Percentiles rank a stretch among this genome's conserved stretches.
These are phyloP conservation scores for Sungouiozyma ichnusensis DNA, from an alignment of 805 yeast species.

Conservation along the genomic window DNA sequence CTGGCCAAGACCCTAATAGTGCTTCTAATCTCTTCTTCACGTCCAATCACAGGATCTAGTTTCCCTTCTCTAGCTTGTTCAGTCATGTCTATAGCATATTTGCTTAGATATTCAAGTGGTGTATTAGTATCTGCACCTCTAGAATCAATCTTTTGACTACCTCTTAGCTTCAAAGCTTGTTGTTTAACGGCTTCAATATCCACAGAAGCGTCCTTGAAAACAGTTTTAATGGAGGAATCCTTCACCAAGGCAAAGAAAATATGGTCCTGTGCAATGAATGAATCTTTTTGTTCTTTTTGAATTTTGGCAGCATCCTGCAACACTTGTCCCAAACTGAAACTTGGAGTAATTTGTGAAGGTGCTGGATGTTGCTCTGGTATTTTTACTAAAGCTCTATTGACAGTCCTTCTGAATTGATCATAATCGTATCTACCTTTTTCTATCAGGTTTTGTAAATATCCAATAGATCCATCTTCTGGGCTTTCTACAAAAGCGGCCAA, in stretches of 20 bases:
- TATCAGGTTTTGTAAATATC: slow-evolving; percentile 69
- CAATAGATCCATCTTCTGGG: slow-evolving; percentile 41
- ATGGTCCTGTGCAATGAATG: slow-evolving; percentile 91
- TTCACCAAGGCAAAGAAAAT: slow-evolving; percentile 74
- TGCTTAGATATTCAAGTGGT: slow-evolving; percentile 69
- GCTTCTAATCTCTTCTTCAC: slow-evolving; percentile 96
- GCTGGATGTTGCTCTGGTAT: slow-evolving; percentile 85
- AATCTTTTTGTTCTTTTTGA: slow-evolving; percentile 80
- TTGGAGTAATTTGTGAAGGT: slow-evolving; percentile 68
- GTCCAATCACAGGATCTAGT: slow-evolving; percentile 95
- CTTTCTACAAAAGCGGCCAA: slow-evolving; percentile 80
- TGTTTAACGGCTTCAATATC: slow-evolving; percentile 63
- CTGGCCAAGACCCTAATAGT: slow-evolving; percentile 93
- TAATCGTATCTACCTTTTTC: slow-evolving; percentile 87
- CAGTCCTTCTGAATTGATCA: slow-evolving; percentile 64
- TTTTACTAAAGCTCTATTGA: slow-evolving; percentile 72
- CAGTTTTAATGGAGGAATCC: slow-evolving; percentile 55
- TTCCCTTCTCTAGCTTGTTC: slow-evolving; percentile 89
- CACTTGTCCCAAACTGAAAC: slow-evolving; percentile 67
- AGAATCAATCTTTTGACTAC: slow-evolving; percentile 84
- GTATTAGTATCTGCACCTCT: slow-evolving; percentile 88
- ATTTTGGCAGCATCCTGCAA: slow-evolving; percentile 66
- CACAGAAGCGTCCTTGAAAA: slow-evolving; percentile 63
- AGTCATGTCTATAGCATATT: slow-evolving; percentile 90
- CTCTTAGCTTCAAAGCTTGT: slow-evolving; percentile 74